Evolutionary conservation across 768 basidiomycete species (phyloP).

Genomic region (Crucibulum laeve): DNA sequence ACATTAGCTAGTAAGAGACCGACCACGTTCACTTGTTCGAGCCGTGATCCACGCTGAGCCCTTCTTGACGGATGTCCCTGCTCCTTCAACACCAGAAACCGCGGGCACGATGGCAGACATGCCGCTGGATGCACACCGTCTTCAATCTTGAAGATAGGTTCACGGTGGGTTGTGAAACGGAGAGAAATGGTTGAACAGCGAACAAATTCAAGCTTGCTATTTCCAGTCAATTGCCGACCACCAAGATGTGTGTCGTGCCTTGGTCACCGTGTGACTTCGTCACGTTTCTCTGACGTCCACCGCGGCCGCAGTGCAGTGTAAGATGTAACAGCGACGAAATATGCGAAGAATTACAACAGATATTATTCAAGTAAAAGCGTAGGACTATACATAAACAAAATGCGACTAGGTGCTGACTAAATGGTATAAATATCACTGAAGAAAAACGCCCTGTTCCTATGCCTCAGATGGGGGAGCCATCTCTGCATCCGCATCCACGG

Average conservation of each 20-base stretch:
- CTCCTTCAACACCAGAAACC: constrained; percentile 25
- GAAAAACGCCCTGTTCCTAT: constrained; percentile 8
- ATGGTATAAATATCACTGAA: background rate
- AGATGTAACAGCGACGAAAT: too few relatives aligned
- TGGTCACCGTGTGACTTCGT: too few relatives aligned
- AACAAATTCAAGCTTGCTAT: too few relatives aligned
- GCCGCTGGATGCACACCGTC: background rate
- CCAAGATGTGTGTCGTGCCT: too few relatives aligned
- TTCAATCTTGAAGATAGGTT: background rate
- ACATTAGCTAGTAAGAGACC: constrained; percentile 13
- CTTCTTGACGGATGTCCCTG: constrained; percentile 29
- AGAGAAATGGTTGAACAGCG: background rate
- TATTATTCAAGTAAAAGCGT: too few relatives aligned
- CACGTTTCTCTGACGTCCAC: too few relatives aligned
- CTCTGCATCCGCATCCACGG: constrained; percentile 51
- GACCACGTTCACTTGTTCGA: constrained; percentile 48
- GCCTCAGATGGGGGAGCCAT: constrained; percentile 22
- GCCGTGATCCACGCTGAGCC: constrained; percentile 36
- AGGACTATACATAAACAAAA: too few relatives aligned
- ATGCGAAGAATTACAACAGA: too few relatives aligned
- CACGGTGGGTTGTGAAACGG: background rate
- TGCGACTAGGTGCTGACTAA: background rate
- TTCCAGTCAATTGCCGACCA: too few relatives aligned
- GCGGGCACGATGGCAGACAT: constrained; percentile 23
- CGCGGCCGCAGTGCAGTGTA: too few relatives aligned